These are phyloP conservation scores for Candida tetrigidarum DNA, from an alignment of 1,139 yeast genomes.

Conservation along the genomic window DNA sequence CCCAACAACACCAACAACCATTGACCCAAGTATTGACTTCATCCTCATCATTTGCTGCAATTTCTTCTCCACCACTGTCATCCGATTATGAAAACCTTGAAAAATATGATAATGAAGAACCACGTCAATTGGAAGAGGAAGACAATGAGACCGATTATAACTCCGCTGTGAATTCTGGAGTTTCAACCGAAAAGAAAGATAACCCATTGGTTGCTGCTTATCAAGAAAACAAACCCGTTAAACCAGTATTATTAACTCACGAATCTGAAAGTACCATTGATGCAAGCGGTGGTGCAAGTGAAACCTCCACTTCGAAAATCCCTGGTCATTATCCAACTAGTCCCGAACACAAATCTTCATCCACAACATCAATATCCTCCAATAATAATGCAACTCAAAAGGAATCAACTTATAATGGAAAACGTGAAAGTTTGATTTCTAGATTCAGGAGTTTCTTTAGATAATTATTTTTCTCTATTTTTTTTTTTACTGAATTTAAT, in stretches of 20 bases:
- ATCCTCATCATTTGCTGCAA: conserved; percentile 47
- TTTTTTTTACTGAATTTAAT: conserved; percentile 1
- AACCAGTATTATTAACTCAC: conserved; percentile 17
- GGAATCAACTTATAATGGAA: conserved; percentile 13
- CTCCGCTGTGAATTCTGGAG: conserved; percentile 10
- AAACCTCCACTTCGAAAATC: conserved; percentile 14
- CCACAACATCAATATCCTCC: conserved; percentile 11
- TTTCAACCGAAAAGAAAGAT: conserved; percentile 11
- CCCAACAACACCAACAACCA: conserved; percentile 6
- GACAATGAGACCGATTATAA: conserved; percentile 21
- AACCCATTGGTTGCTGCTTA: conserved; percentile 6
- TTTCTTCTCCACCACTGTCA: conserved; percentile 27
- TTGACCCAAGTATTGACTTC: conserved; percentile 34
- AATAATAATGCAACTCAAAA: conserved; percentile 3
- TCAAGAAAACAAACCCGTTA: conserved; percentile 11
- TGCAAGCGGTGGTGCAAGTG: neutral
- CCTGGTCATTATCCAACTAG: conserved; percentile 31
- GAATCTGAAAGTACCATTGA: conserved; percentile 19
- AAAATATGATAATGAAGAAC: conserved; percentile 17
- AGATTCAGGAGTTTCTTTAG: conserved; percentile 40
- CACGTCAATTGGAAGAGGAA: conserved; percentile 17
- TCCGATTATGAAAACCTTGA: conserved; percentile 25
- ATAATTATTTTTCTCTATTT: conserved; percentile 18
- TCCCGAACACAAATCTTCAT: conserved; percentile 15
- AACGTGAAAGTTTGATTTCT: conserved; percentile 34